Percentiles rank a stretch among this genome's conserved stretches.
Evolutionary conservation across 2,329 filamentous ascomycete genomes (phyloP).

Genomic region (Penicillium sp.): DNA sequence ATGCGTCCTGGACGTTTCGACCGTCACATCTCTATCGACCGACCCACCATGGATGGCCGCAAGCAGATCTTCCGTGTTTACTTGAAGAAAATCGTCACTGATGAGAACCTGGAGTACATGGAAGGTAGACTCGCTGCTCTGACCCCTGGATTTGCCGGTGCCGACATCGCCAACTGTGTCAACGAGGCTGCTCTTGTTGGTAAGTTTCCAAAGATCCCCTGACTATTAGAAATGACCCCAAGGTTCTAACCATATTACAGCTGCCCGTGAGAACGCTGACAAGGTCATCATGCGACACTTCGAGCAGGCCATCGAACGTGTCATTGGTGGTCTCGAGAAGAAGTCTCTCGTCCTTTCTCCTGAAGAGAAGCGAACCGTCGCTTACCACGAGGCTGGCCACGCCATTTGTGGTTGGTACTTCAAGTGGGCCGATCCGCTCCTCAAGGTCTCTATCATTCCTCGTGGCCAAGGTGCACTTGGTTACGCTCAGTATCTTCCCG

Average conservation of each 20-base stretch:
- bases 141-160: constrained; percentile 94
- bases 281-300: constrained; percentile 88
- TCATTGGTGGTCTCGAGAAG: constrained; percentile 94
- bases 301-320: constrained; percentile 95
- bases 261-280: constrained; percentile 78
- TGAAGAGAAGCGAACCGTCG: constrained; percentile 91
- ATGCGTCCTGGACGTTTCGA: constrained; percentile 98
- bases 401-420: constrained; percentile 99
- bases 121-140: constrained; percentile 86
- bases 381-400: constrained; percentile 97
- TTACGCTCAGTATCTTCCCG: constrained; percentile 95
- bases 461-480: constrained; percentile 90
- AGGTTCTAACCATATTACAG: constrained; percentile 54
- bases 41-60: constrained; percentile 93
- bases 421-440: constrained; percentile 89
- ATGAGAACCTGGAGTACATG: constrained; percentile 84
- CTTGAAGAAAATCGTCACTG: constrained; percentile 89
- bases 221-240: neutral
- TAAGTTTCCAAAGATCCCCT: constrained; percentile 50
- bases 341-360: constrained; percentile 93
- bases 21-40: constrained; percentile 91
- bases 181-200: constrained; percentile 97
- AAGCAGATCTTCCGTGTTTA: constrained; percentile 97
- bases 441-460: constrained; percentile 98
- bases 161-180: constrained; percentile 97